Evolutionary conservation across 257 asterid genomes (phyloP), one percentile per base, ranked within the genome.

Genomic region (Solanum medicagineum): DNA sequence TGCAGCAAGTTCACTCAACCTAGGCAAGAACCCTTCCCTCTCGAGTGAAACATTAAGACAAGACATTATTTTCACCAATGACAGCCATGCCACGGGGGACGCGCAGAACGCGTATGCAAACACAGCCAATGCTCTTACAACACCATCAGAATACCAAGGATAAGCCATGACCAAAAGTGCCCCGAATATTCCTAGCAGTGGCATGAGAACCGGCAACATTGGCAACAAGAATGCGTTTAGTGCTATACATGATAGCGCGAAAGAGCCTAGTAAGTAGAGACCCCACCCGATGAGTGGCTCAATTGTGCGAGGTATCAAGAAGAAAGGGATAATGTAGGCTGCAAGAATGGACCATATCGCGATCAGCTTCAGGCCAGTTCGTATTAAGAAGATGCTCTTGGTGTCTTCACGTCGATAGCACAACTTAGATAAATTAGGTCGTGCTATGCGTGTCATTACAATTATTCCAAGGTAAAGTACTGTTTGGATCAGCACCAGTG

Each of bases 231-330:
- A 93, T 4, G 90, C 92, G n/a, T 93, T 95, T 0, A 88, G 22
- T 1, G 97, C 97, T 11, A 94, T 81, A 83, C 89, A 86, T 26
- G 93, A 91, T 26, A 96, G 87, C 1, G 98, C 87, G 29, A 92
- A 87, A 44, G 91, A 87, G 6, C 99, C 99, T 4, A 95, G 86
- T 86, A 95, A 87, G 89, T 95, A 96, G 54, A 95, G 85, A 59
- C 90, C 85, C 99, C 99, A 96, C 4, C 99, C 99, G 1, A 94
- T 86, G 3, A 95, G 45, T 0, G 99, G 99, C 83, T 96, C 98
- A 63, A 95, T 83, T 0, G 98, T 95, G 89, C 85, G 91, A 20
- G 99, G 99, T n/a, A 93, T 89, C 47, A 95, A 83, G 89, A 92
- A 89, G 87, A 95, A 89, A 0, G 98, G 98, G 88, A 91, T 71